phyloP scores from a whole-genome alignment of 2,329 filamentous ascomycete genomes.

The Didymella glomerata region DNA sequence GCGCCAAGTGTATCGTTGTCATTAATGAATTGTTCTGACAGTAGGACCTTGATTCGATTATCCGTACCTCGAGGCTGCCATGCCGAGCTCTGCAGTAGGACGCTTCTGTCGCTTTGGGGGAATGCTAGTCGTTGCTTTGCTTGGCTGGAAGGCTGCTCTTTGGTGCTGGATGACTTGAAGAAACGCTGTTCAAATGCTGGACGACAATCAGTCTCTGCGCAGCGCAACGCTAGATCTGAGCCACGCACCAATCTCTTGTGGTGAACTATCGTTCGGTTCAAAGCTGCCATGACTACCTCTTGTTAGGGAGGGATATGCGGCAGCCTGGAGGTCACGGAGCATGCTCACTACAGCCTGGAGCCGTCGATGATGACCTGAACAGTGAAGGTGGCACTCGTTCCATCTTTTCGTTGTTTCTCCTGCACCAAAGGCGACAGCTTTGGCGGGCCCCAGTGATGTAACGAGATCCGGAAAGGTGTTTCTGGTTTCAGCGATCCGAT shows the following conservation, averaged over 20 bases:
- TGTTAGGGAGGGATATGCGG: slow-evolving; percentile 36
- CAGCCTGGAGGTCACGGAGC: not conserved
- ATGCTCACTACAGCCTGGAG: slow-evolving; percentile 41
- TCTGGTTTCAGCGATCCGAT: slow-evolving; percentile 37
- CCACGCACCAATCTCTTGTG: slow-evolving; percentile 43
- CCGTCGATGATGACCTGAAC: slow-evolving; percentile 44
- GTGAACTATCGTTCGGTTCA: slow-evolving; percentile 39
- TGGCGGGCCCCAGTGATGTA: slow-evolving; percentile 45
- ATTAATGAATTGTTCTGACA: slow-evolving; percentile 73
- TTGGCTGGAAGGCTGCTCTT: slow-evolving; percentile 63
- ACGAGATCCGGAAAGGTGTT: slow-evolving; percentile 47
- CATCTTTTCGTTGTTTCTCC: slow-evolving; percentile 32
- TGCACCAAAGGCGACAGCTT: slow-evolving; percentile 41
- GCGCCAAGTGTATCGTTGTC: slow-evolving; percentile 51
- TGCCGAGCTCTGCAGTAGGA: slow-evolving; percentile 69
- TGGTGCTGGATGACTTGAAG: slow-evolving; percentile 33
- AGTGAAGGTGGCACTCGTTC: slow-evolving; percentile 40
- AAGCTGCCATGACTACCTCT: slow-evolving; percentile 40
- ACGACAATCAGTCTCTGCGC: not conserved
- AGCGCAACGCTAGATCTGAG: too few species aligned
- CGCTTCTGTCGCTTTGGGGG: slow-evolving; percentile 73
- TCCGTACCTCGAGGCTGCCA: slow-evolving; percentile 77
- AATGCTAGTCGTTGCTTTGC: slow-evolving; percentile 66
- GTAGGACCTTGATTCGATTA: slow-evolving; percentile 78
- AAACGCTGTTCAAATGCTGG: slow-evolving; percentile 40